Base-by-base conservation (phyloP, 192 early-diverging fungal species). In the Fimicolochytrium jonesii region DNA sequence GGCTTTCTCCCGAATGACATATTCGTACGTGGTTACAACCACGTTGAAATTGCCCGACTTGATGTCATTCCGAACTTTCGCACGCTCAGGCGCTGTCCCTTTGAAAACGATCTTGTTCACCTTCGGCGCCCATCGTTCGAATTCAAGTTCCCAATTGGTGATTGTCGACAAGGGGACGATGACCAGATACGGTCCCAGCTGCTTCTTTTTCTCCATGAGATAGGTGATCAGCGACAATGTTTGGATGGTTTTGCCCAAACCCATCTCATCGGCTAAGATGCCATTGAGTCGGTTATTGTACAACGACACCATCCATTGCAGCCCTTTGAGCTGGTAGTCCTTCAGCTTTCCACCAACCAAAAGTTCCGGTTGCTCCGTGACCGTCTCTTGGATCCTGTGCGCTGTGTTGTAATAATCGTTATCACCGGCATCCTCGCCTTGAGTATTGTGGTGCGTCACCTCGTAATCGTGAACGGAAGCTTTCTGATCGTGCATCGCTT, bases 291-390 rank as follows among this genome's bases (percentile, higher is more conserved):
- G 73, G 74, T 99, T 99, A 72, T 99, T 99, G 78, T 97, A 99
- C 45, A 99, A 75, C 17, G 93, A 95, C 23, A 97, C 91, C 96
- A 99, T 97, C 97, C 97, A 99, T 79, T 99, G 88, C 22, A 99
- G 77, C 58, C 97, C 97, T 61, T 92, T 95, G 62, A 96, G 56
- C 71, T 94, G 97, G 73, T 99, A 99, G 26, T 97, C 95, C 74
- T 99, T 99, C 47, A 99, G 74, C 18, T 73, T 81, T 37, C 97
- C 97, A 32, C 97, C 94, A 9, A 88, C 78, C 63, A 99, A 68
- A 20, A 97, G 88, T 44, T 61, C 32, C 2, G 94, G 89, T 74
- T 99, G 97, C 48, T 81, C 78, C 17, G 81, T 77, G 45, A 91
- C 79, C 55, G 70, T 78, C 70, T 99, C 97, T 51, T 85, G 71